Base-by-base conservation (phyloP, 2,329 filamentous ascomycete species). In the Colletotrichum navitas region DNA sequence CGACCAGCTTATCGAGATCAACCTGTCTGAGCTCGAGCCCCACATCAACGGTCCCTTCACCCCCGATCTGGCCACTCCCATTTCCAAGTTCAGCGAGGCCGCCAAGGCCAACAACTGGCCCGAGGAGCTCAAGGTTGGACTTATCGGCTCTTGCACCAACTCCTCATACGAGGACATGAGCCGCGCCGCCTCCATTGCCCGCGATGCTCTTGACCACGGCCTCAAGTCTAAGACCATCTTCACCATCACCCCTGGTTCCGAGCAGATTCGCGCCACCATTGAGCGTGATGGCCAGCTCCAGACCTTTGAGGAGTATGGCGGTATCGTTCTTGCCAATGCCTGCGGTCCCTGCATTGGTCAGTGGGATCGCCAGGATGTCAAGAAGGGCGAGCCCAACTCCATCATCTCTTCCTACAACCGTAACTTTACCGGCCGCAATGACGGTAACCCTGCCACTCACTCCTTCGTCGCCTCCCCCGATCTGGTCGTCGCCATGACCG, bases 361-460 rank as follows among this genome's bases (percentile, higher is more conserved):
- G 85, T 98, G 96, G 96, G 94, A 98, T 80, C 93, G 96, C 77
- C 88, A 86, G 76, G 95, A 98, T 77, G 94, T 98, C 68, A 93
- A 95, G 89, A 98, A 98, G 90, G 95, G 95, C 76, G 91, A 93
- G 78, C 87, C 94, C 79, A 99, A 99, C 91, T 97, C 94, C 8
- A 99, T 99, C 82, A 88, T 99, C 81, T 98, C 95, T 58, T 98
- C 96, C 36, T 99, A 98, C 92, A 99, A 99, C 92, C 94, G 96
- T 85, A 98, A 99, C 91, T 98, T 99, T 88, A 98, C 95, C 73
- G 95, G 95, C 76, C 94, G 96, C 81, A 98, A 98, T 83, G 95
- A 97, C 77, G 94, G 93, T 76, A 98, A 97, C 89, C 94, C 94
- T 51, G 94, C 94, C 66, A 97, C 94, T 63, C 94, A 97, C 87